Base-by-base conservation (phyloP, 2,329 filamentous ascomycete genomes). In the Colletotrichum nymphaeae region DNA sequence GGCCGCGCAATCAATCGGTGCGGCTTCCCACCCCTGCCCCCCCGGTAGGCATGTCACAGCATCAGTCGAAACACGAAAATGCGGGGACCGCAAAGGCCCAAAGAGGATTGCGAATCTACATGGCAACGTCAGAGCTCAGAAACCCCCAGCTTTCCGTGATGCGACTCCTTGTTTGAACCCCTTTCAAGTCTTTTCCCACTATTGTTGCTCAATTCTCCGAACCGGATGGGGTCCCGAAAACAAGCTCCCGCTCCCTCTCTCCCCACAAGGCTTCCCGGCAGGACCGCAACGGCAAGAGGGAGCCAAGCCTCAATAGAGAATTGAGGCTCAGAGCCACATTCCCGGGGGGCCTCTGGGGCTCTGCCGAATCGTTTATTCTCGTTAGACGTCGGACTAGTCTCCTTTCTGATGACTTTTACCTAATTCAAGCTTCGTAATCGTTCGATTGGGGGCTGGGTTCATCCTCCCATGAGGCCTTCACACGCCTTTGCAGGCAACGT, bases 81-180 rank as follows among this genome's bases (percentile, higher is more conserved):
- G 64, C 52, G 64, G 64, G 55, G 64, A 57, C 64, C 55, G 16
- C 37, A 19, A 42, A 42, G 37, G 3, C 37, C 37, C 5, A 67
- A 28, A 52, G 64, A 67, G 53, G 35, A 67, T 67, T 52, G 35
- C 64, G 64, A 67, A 59, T 58, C 37, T 59, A 52, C 64, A 46
- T 37, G 64, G 64, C 55, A 67, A 46, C 64, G 64, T 67, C 64
- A 59, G 64, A 59, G 64, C 24, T 42, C 37, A 59, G 64, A 67
- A 67, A 67, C 55, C 64, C 64, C 64, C 55, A 67, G 64, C 55
- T 67, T 67, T 22, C 64, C 64, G 64, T 49, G 55, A 67, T 49
- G 42, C 64, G 42, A 28, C 60, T 63, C 60, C 42, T 63, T 49
- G 60, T 63, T 49, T 63, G 60, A 37, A 63, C 37, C 37, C 37